These are phyloP conservation scores for Coemansia sp. DNA, from an alignment of 192 early-diverging fungal species.

Conservation along the genomic window DNA sequence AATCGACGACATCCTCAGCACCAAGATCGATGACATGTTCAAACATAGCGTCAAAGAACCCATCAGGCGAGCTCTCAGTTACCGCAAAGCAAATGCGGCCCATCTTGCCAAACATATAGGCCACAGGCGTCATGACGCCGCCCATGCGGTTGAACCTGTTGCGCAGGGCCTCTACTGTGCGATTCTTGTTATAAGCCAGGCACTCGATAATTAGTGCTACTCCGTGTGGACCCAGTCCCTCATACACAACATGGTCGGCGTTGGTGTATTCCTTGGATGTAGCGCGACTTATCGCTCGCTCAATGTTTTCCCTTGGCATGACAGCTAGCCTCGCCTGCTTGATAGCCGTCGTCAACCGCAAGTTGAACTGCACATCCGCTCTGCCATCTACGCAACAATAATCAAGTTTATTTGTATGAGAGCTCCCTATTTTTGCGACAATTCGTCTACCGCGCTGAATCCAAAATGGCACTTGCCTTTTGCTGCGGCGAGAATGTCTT, in stretches of 20 bases:
- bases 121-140: conserved; percentile 61
- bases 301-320: conserved; percentile 72
- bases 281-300: conserved; percentile 65
- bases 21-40: conserved; percentile 61
- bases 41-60: conserved; percentile 58
- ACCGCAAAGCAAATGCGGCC: conserved; percentile 58
- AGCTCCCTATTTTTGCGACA: not conserved
- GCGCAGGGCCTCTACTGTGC: conserved; percentile 65
- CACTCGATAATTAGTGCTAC: conserved; percentile 62
- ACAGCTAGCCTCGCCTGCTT: conserved; percentile 56
- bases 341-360: conserved; percentile 58
- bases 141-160: conserved; percentile 56
- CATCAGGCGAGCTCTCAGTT: conserved; percentile 31
- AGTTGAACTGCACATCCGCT: conserved; percentile 58
- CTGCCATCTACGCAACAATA: conserved; percentile 50
- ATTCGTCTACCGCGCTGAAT: not conserved
- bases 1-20: conserved; percentile 60
- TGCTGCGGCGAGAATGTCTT: conserved; percentile 62
- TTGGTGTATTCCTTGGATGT: conserved; percentile 51
- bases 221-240: conserved; percentile 61
- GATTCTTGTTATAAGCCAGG: conserved; percentile 61
- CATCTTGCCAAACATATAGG: conserved; percentile 68
- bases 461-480: conserved; percentile 28
- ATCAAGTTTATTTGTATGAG: not conserved
- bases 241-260: conserved; percentile 58